Conservation (phyloP, 2,329 filamentous ascomycete genomes). For the Colletotrichum tamarilloi region DNA sequence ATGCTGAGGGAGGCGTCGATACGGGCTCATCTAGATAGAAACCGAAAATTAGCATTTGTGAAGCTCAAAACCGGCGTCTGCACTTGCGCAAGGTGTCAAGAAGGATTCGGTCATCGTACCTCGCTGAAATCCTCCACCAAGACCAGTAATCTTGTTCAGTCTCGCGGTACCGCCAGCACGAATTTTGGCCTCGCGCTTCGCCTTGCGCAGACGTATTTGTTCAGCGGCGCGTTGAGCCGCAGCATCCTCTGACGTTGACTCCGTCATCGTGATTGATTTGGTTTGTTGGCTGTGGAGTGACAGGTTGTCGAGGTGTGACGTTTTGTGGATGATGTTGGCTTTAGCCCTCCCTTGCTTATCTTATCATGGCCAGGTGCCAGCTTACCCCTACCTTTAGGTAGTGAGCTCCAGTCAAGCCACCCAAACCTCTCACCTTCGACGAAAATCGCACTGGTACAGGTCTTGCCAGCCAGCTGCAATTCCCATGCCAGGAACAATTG, state of each 20-base stretch:
- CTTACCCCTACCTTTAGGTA: neutral
- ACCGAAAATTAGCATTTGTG: neutral
- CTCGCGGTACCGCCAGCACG: constrained; percentile 75
- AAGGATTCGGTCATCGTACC: constrained; percentile 47
- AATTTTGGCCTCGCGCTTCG: constrained; percentile 83
- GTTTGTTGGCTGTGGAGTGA: constrained; percentile 15
- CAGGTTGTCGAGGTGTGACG: constrained; percentile 20
- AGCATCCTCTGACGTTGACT: constrained; percentile 56
- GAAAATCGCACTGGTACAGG: too few relatives aligned
- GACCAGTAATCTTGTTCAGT: constrained; percentile 79
- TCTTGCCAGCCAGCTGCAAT: neutral
- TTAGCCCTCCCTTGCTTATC: constrained; percentile 28
- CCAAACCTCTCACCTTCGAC: too few relatives aligned
- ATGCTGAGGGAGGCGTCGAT: constrained; percentile 12
- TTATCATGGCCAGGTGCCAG: constrained; percentile 26
- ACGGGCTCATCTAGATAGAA: constrained; percentile 3
- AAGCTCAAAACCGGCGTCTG: neutral
- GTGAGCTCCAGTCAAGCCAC: neutral
- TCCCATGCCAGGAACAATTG: too few relatives aligned
- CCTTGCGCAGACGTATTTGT: constrained; percentile 80
- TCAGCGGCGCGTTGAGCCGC: constrained; percentile 66
- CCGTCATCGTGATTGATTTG: constrained; percentile 50
- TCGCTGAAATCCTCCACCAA: constrained; percentile 67
- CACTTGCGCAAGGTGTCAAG: neutral
- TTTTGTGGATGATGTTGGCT: constrained; percentile 28